phyloP scores from a whole-genome alignment of 2,329 filamentous ascomycete species.

The Claviceps quebecensis region DNA sequence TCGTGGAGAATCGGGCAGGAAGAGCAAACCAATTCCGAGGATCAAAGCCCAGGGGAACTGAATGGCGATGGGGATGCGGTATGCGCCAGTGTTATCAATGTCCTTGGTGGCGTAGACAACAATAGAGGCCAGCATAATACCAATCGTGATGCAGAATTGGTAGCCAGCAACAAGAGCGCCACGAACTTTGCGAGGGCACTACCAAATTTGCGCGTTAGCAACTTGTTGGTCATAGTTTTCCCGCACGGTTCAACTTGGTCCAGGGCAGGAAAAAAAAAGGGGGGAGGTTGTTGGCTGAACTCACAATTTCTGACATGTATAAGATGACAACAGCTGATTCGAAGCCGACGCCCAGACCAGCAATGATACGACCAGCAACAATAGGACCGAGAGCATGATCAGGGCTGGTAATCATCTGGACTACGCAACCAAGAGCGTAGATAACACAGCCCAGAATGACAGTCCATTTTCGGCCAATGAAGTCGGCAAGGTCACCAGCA shows the following conservation, averaged over 20 bases:
- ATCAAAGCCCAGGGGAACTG: conserved; percentile 74
- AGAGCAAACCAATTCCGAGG: conserved; percentile 54
- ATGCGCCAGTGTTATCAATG: conserved; percentile 47
- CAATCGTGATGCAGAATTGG: conserved; percentile 73
- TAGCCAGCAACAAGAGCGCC: conserved; percentile 70
- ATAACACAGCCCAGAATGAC: conserved; percentile 57
- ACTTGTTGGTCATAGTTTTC: neutral
- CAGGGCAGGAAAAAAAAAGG: too few species aligned
- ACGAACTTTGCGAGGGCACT: conserved; percentile 54
- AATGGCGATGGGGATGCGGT: conserved; percentile 68
- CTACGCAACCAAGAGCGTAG: conserved; percentile 53
- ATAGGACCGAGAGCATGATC: conserved; percentile 43
- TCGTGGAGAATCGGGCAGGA: conserved; percentile 75
- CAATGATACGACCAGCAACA: conserved; percentile 59
- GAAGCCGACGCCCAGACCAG: conserved; percentile 68
- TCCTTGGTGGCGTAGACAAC: conserved; percentile 60
- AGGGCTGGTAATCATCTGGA: conserved; percentile 45
- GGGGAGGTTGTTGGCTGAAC: conserved; percentile 10
- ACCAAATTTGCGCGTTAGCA: neutral
- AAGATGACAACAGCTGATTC: conserved; percentile 69
- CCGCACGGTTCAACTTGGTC: too few species aligned
- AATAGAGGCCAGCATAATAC: conserved; percentile 59
- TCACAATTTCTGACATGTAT: conserved; percentile 74
- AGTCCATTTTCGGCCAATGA: conserved; percentile 57
- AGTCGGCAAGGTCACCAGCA: conserved; percentile 64